Percentiles rank a stretch among this genome's conserved stretches.
Evolutionary conservation across 129 eudicot genomes (phyloP).

Genomic region (Mikania micrantha): DNA sequence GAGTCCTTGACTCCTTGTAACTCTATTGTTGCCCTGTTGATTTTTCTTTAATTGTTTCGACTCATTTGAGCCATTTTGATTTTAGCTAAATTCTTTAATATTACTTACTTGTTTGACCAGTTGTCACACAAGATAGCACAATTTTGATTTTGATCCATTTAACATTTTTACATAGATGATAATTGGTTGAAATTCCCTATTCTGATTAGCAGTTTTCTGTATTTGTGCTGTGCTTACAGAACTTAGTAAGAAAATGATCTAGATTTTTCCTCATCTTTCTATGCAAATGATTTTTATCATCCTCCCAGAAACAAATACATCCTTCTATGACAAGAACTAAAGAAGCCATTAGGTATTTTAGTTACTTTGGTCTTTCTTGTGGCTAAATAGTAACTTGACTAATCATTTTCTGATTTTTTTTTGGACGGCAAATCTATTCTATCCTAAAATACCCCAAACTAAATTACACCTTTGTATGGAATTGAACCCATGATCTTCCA

Average conservation of each 20-base stretch:
- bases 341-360: not conserved
- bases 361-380: not conserved
- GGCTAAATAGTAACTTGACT: not conserved
- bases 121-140: too few relatives aligned
- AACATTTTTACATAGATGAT: not conserved
- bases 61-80: not conserved
- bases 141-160: too few relatives aligned
- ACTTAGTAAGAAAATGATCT: not conserved
- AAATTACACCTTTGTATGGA: too few relatives aligned
- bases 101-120: too few relatives aligned
- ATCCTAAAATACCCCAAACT: too few relatives aligned
- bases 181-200: not conserved
- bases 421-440: too few relatives aligned
- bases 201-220: not conserved
- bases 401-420: not conserved
- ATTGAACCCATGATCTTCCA: too few relatives aligned
- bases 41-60: not conserved
- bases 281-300: conserved; percentile 6
- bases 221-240: not conserved
- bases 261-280: not conserved
- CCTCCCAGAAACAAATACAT: not conserved
- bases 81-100: too few relatives aligned
- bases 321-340: not conserved
- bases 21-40: not conserved
- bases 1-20: not conserved